Base-by-base conservation (phyloP, 2,329 filamentous ascomycete genomes). In the Fusarium torulosum region DNA sequence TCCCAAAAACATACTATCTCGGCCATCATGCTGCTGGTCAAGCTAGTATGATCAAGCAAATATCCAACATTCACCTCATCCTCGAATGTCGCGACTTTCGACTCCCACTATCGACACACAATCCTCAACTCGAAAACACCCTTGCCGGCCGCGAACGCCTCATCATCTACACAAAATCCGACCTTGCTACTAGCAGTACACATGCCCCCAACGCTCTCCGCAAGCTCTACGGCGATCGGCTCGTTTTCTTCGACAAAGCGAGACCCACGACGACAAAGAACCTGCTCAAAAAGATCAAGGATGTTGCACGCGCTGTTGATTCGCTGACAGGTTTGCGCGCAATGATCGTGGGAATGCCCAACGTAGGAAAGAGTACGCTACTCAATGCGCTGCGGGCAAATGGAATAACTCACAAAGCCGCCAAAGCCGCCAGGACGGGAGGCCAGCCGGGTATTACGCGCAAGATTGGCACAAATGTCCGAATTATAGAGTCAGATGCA, bases 11-110 rank as follows among this genome's bases (percentile, higher is more conserved):
- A 60, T 99, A 98, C 81, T 99, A 93, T 81, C 86, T 98, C 45
- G 96, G 96, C 65, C 96, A 99, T 81, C 96, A 99, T 83, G 88
- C 88, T 63, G 86, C 91, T 11, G 96, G 92, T 17, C 58, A 74
- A 40, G 84, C 97, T 31, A 83, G 86, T 46, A 91, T 92, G 76
- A 97, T 98, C 90, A 92, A 92, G 76, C 85, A 92, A 76, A 86
- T 99, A 47, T 88, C 90, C 27, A 89, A 88, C 66, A 92, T 97
- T 73, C 91, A 94, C 74, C 88, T 98, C 42, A 88, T 99, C 53
- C 88, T 99, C 75, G 96, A 99, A 82, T 97, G 94, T 78, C 92
- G 96, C 75, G 96, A 99, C 82, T 94, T 94, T 76, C 90, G 96
- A 46, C 90, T 97, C 0, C 96, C 96, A 0, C 81, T 98, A 11